phyloP scores from a whole-genome alignment of 306 rosid species.

The Abrus pulchellus region DNA sequence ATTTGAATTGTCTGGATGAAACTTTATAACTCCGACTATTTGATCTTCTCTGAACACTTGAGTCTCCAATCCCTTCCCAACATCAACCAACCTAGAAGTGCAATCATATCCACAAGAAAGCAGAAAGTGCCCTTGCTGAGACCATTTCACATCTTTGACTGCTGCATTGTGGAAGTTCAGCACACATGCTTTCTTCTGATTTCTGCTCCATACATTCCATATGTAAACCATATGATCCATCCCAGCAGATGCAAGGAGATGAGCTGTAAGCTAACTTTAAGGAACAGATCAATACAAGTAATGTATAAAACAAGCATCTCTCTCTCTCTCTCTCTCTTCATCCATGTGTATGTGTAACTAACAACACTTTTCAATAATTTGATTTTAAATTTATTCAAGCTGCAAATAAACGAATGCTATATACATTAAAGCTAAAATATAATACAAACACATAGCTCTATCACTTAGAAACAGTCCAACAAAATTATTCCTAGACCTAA shows the following conservation, averaged over 20 bases:
- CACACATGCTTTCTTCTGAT: constrained; percentile 71
- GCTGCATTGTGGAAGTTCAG: constrained; percentile 75
- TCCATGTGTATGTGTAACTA: neutral
- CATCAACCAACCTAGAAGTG: constrained; percentile 79
- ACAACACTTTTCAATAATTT: constrained; percentile 32
- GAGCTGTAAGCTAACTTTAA: constrained; percentile 85
- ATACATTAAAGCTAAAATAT: neutral
- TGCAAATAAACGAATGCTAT: neutral
- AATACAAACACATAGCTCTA: constrained; percentile 9
- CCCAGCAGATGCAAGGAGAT: constrained; percentile 96
- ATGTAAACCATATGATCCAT: constrained; percentile 83
- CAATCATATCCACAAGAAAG: constrained; percentile 94
- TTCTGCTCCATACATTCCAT: constrained; percentile 90
- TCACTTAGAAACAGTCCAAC: constrained; percentile 17
- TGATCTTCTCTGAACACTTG: constrained; percentile 76
- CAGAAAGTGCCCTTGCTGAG: constrained; percentile 65
- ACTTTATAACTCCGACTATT: constrained; percentile 77
- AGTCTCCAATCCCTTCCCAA: constrained; percentile 82
- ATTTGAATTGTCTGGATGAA: constrained; percentile 71
- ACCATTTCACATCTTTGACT: constrained; percentile 89
- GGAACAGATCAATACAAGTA: constrained; percentile 62
- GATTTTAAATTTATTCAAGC: constrained; percentile 26
- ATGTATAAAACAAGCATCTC: constrained; percentile 43
- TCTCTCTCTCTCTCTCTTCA: constrained; percentile 11
- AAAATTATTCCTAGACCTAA: constrained; percentile 5